Evolutionary conservation across 140 eudicot species (phyloP), one percentile per base, ranked within the genome.

Genomic region (Senecio squalidus): DNA sequence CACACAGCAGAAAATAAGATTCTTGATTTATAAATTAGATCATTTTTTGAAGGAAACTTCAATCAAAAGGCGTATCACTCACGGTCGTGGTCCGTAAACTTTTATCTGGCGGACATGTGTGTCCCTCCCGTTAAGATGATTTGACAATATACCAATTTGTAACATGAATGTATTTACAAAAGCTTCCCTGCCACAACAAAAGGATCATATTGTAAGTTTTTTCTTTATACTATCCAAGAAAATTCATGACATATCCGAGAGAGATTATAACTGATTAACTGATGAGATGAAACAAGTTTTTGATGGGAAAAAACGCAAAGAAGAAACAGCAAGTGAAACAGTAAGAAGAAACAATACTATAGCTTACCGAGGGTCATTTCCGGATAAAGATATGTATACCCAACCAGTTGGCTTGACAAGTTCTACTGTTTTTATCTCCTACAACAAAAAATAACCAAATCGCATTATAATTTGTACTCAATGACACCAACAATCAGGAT

Each of bases 91-190:
- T 45, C 98, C 95, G 22, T 84, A 92, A 56, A 87, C 92, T 87
- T 92, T 92, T 65, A 92, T 86, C 79, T 92, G 98, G 87, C 98
- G 96, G 55, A 92, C 82, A 46, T 92, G 96, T n/a, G 98, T 87
- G 45, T 92, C 98, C 75, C 96, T 77, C 59, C 96, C 98, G 28
- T 92, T 87, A 6, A 92, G 89, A 72, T 92, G 98, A 79, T 92
- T 92, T 5, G 98, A 84, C 62, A 87, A 71, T 20, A 92, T 70
- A 52, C 79, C 96, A 7, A 92, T 92, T 79, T 92, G 98, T 79
- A 92, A 60, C 98, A 92, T 84, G 76, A 92, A 92, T 11, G 98
- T 87, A 67, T 87, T 87, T 49, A 92, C 98, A 81, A 92, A 92
- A 52, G 95, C 74, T 68, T 87, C 98, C 84, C 98, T 91, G 88